Conservation (phyloP, 768 basidiomycete genomes). For the Tephrocybe sp. region DNA sequence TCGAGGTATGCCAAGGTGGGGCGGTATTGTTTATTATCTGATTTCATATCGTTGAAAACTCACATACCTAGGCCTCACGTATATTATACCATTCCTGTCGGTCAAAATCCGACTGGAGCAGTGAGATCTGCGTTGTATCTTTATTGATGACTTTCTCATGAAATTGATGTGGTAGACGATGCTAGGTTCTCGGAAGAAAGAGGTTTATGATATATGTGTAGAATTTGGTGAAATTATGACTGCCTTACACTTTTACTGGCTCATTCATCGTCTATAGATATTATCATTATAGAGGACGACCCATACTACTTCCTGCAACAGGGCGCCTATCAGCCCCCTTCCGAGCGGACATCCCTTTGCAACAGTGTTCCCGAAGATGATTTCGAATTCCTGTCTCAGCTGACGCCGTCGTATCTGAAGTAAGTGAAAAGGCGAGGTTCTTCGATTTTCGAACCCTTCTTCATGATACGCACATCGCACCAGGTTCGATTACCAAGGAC, state of each 20-base stretch:
- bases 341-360: conserved; percentile 23
- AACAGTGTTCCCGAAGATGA: conserved; percentile 25
- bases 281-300: conserved; percentile 84
- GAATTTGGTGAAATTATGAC: conserved; percentile 59
- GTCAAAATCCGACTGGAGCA: conserved; percentile 81
- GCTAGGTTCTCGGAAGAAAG: conserved; percentile 62
- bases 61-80: conserved; percentile 58
- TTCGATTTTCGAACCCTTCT: too few species aligned
- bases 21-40: too few species aligned
- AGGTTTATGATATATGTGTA: conserved; percentile 80
- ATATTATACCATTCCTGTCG: conserved; percentile 76
- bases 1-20: conserved; percentile 55
- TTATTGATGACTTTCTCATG: background rate
- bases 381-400: conserved; percentile 49
- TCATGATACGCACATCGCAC: too few species aligned
- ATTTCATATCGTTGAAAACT: too few species aligned
- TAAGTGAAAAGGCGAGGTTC: too few species aligned
- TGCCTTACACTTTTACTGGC: background rate
- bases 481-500: conserved; percentile 76
- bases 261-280: conserved; percentile 37
- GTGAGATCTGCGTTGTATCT: conserved; percentile 37
- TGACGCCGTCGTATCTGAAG: conserved; percentile 66
- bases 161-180: conserved; percentile 46
- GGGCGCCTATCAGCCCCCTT: conserved; percentile 50
- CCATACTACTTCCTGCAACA: conserved; percentile 78